Evolutionary conservation across 2,329 filamentous ascomycete species (phyloP), one percentile per base, ranked within the genome.

Genomic region (Colletotrichum spinosum): DNA sequence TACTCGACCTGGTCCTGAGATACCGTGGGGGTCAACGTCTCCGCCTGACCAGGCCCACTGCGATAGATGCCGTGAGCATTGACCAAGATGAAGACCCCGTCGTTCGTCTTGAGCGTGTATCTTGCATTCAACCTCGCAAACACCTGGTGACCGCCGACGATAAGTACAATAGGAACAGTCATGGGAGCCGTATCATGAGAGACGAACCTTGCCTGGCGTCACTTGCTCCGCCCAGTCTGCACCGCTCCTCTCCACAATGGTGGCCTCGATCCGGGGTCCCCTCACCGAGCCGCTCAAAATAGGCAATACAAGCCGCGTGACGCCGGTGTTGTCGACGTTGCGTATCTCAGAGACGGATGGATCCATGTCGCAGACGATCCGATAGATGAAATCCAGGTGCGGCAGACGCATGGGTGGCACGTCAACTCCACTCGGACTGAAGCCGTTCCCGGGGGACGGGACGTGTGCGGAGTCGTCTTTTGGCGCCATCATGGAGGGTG

Each of bases 1-100:
- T 71, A 71, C 55, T 71, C 70, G 3, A 68, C 69, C 2, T 69
- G 57, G 35, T 71, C 69, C 44, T 71, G 70, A 2, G 65, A 54
- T 2, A 55, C 59, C 8, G 61, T 57, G 17, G 49, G 65, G 1
- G 51, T 50, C 13, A 55, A 15, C 9, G 33, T 42, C 17, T 38
- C 45, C 2, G 38, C 57, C 39, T 48, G 41, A 3, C 49, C 48
- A 5, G 65, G 61, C 3, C 65, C 65, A 7, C 33, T 49, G 15
- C 61, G 57, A 42, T 53, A 67, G 4, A 67, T 46, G 4, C 69
- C 70, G 17, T 69, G 60, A 0, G 70, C 69, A 41, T 64, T 69
- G 2, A 71, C 68, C 5, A 71, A 42, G 35, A 71, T 70, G 48
- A 55, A 64, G 11, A 69, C 49, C 2, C 61, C 69, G 9, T 71